Base-by-base conservation (phyloP, 768 basidiomycete genomes). In the Leccinum uliginosum region DNA sequence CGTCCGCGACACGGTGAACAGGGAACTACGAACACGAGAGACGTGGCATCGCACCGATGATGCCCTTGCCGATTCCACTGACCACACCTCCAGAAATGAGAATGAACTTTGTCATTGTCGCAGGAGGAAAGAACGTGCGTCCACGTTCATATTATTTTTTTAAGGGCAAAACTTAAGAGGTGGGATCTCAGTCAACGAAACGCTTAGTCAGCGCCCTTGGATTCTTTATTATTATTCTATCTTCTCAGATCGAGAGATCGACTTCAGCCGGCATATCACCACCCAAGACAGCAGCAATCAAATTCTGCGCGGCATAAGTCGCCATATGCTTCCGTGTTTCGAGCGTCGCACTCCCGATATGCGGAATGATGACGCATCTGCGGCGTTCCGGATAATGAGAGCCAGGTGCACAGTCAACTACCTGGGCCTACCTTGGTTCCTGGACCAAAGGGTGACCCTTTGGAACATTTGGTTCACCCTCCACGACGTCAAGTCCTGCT, bases 11-110 rank as follows among this genome's bases (percentile, higher is more conserved):
- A 19, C 19, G 11, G 67, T 61, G 66, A 66, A 67, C 66, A 60
- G 29, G 50, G 43, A 46, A 47, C 40, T 50, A 55, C 30, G 53
- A 54, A 46, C 46, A 60, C 53, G 55, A 53, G 56, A 60, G 62
- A 59, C 51, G 54, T 55, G 60, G 47, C 53, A 60, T 68, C 82
- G 75, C 73, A 98, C 96, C 96, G 69, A 99, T 98, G 60, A 98
- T 93, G 65, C 96, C 96, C 83, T 99, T 99, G 62, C 96, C 96
- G 67, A 99, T 99, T 54, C 96, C 96, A 67, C 93, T 96, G 70
- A 99, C 91, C 56, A 99, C 96, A 74, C 96, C 96, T 57, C 96
- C 96, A 38, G 91, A 93, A 29, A 99, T 92, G 61, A 98, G 66
- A 67, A 98, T 98, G 76, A 92, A 98, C 77, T 98, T 98, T 59